Base-by-base conservation (phyloP, 768 basidiomycete species). In the Naganishia randhawae region DNA sequence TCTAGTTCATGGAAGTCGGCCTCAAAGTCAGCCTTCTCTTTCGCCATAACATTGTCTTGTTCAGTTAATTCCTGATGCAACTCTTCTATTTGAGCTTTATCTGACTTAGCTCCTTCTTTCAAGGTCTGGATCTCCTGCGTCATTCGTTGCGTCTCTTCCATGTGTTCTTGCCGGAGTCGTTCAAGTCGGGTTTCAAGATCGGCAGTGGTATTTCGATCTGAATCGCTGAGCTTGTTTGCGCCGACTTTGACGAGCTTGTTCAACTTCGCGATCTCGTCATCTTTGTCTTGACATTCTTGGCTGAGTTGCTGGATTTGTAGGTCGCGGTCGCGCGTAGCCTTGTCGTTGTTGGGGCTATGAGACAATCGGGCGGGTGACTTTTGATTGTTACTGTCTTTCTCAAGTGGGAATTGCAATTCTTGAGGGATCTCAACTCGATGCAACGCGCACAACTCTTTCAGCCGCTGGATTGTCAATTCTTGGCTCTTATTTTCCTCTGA, bases 1-100 rank as follows among this genome's bases (percentile, higher is more conserved):
- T 61, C 57, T 11, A 61, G 57, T 35, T 61, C 57, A 16, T 25
- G 57, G 39, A 61, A 61, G 17, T 61, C 57, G 57, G 25, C 16
- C 8, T 61, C 57, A 9, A 61, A 29, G 13, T 37, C 57, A 6
- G 19, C 57, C 57, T 61, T 61, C 2, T 61, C 57, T 39, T 41
- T n/a, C 1, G 37, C 37, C 10, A 39, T 39, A 16, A 29, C 25
- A 11, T 42, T 39, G 17, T 61, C 57, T 41, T 61, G 57, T 27
- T 61, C 57, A 3, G 41, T 39, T 25, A 61, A 22, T 7, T 61
- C 22, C 16, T 19, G 37, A n/a, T 61, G 57, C 32, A 61, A 61
- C 22, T 61, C 37, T 41, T 39, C 19, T 8, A 61, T 61, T 14
- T 39, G 57, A 41, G 17, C 17, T 25, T 39, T 37, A 22, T 61